Evolutionary conservation across 2,329 filamentous ascomycete genomes (phyloP).

Genomic region (Aspergillus costaricaensis): DNA sequence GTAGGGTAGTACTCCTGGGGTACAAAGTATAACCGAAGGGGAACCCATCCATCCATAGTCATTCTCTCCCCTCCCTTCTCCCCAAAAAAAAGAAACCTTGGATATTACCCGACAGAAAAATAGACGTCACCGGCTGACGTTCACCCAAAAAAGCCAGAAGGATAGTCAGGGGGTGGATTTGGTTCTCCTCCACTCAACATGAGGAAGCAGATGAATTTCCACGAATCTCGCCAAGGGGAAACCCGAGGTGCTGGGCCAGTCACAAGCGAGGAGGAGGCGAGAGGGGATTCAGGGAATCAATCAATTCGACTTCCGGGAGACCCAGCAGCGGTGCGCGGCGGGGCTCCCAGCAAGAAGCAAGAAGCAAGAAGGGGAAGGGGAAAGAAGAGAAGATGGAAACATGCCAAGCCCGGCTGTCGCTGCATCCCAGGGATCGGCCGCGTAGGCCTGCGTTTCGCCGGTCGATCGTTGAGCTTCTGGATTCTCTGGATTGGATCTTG

Average conservation of each 20-base stretch:
- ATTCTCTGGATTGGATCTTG: slow-evolving; percentile 14
- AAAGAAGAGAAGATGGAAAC: slow-evolving; percentile 12
- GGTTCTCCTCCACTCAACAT: neutral
- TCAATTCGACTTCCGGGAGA: neutral
- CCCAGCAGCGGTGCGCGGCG: slow-evolving; percentile 6
- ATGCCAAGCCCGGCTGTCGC: slow-evolving; percentile 27
- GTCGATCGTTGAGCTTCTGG: slow-evolving; percentile 20
- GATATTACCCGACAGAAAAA: neutral
- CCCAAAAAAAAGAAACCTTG: neutral
- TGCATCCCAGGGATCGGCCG: slow-evolving; percentile 20
- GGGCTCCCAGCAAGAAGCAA: slow-evolving; percentile 2
- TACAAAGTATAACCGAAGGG: neutral
- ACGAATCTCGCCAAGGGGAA: slow-evolving; percentile 2
- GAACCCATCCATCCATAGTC: too few species aligned
- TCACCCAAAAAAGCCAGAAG: slow-evolving; percentile 13
- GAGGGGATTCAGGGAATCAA: neutral
- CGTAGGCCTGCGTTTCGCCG: slow-evolving; percentile 19
- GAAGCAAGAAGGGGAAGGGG: slow-evolving; percentile 7
- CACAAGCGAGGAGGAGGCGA: neutral
- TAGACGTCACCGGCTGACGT: slow-evolving; percentile 24
- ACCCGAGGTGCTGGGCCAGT: neutral
- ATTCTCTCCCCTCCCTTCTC: too few species aligned
- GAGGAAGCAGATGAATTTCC: neutral
- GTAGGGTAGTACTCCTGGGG: neutral
- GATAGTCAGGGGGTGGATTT: slow-evolving; percentile 29